Evolutionary conservation across 2,329 filamentous ascomycete species (phyloP), one percentile per base, ranked within the genome.

Genomic region (Trichoderma aggressivum): DNA sequence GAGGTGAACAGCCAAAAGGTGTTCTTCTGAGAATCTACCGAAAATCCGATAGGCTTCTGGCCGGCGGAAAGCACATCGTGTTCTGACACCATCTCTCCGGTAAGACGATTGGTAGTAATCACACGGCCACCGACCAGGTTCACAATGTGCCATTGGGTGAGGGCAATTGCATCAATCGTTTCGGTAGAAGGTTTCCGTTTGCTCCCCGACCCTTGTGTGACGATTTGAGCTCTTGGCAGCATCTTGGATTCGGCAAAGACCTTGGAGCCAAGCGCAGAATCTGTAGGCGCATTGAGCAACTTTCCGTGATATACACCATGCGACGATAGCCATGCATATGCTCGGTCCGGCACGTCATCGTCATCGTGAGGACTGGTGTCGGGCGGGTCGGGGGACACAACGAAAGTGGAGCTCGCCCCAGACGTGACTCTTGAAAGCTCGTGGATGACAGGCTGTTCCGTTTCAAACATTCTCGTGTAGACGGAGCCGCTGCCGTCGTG

Each of bases 1-100:
- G 89, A 88, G 0, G 95, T 98, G 78, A 98, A 97, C 2, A 99
- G 87, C 96, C 97, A 99, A 79, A 95, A 98, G 0, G 96, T 99
- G 77, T 95, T 97, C 84, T 98, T 97, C 80, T 96, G 95, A 72
- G 92, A 88, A 80, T 99, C 96, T 10, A 95, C 91, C 64, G 94
- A 91, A 21, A 99, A 87, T 0, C 93, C 94, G n/a, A 99, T 84
- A 5, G 91, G 89, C 76, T 87, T 90, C 76, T 97, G 92, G 0
- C 92, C 92, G 5, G 89, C 87, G 70, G 95, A 92, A 16, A 98
- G 85, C 5, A 99, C 91, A 26, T 90, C 86, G 80, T 98, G 94
- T 79, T 98, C 93, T 75, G 96, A 97, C 2, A 97, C 92, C 61
- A 95, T 86, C 65, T 91, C 89, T 32, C 95, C 94, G 53, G 94